Evolutionary conservation across 345 rosid species (phyloP), one percentile per base, ranked within the genome.

Genomic region (Nephelium lappaceum): DNA sequence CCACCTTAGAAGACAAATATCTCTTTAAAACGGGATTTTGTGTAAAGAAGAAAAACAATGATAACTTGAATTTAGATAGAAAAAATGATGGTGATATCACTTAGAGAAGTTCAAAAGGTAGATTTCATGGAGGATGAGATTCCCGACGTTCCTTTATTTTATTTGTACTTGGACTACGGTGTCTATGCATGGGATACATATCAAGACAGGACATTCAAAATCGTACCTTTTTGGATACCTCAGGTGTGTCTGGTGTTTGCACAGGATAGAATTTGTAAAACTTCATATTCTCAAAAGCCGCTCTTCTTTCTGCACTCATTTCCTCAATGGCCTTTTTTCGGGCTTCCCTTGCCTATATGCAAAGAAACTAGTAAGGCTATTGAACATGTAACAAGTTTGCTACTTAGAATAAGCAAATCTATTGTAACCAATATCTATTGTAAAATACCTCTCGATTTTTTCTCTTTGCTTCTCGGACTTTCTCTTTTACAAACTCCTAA

Each of bases 211-310:
- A 41, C 23, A 1, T 63, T 18, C 3, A 18, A 62, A 24, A 43
- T 51, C 15, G 3, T 84, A 96, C 99, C 93, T 93, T 87, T n/a
- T 81, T 75, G 43, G 97, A 86, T 69, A 96, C 79, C 39, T 93
- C 93, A 24, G 98, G 99, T 60, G 97, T 77, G 70, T 93, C 93
- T 3, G 87, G 86, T 45, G 94, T 87, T 72, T 83, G 83, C 79
- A 81, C 85, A 23, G 99, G 99, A 85, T 97, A 97, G 81, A 97
- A 97, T 81, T 97, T 97, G 93, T 94, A 93, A 83, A 97, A 92
- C 83, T 80, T 97, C 91, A 91, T 93, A 63, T 73, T 84, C 73
- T 97, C 83, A 68, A 86, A 90, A 21, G 93, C 97, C 8, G 80
- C 72, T 81, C 79, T 93, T 7, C 88, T 86, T 27, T 92, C 98